Evolutionary conservation across 2,329 filamentous ascomycete species (phyloP), one percentile per base, ranked within the genome.

Genomic region (Talaromyces sp.): DNA sequence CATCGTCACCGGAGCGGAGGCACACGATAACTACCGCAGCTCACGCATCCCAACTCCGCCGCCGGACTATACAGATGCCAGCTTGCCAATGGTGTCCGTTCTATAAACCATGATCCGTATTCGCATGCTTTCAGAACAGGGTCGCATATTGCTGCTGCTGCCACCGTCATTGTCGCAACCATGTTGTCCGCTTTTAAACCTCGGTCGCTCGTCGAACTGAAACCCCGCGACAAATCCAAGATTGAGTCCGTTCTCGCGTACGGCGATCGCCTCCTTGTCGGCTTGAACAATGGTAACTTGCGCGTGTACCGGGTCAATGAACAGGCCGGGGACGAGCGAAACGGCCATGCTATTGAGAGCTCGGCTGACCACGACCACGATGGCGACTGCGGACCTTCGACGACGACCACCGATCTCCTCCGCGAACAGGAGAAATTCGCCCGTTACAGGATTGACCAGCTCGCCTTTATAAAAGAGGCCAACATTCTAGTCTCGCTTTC

Each of bases 101-200:
- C 50, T 18, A 42, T 52, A 62, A 55, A 56, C 18, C 44, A 62
- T 59, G 60, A 40, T 50, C 34, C 2, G n/a, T 62, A 44, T 56
- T 36, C n/a, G 18, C 44, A 47, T 18, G 16, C 10, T 47, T 30
- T 54, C 27, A 18, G 16, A 51, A 50, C 56, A 57, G 52, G 51
- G 60, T 42, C 51, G 47, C 16, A 59, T 55, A 36, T 44, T 55
- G 58, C 51, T 31, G 40, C 51, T 42, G 40, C 51, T 42, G 40
- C 42, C 23, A 23, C 56, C 52, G 44, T 12, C 42, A 27, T 23
- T 33, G 55, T 33, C 51, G 36, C 30, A 52, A 28, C 52, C 66
- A 97, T 97, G 95, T 89, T 99, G 79, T 96, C 94, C 79, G 95
- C 95, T 74, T 99, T 99, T 80, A 96, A 90, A 69, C 93, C 95